These are phyloP conservation scores for Boletus sp. DNA, from an alignment of 768 basidiomycete genomes.

Conservation along the genomic window DNA sequence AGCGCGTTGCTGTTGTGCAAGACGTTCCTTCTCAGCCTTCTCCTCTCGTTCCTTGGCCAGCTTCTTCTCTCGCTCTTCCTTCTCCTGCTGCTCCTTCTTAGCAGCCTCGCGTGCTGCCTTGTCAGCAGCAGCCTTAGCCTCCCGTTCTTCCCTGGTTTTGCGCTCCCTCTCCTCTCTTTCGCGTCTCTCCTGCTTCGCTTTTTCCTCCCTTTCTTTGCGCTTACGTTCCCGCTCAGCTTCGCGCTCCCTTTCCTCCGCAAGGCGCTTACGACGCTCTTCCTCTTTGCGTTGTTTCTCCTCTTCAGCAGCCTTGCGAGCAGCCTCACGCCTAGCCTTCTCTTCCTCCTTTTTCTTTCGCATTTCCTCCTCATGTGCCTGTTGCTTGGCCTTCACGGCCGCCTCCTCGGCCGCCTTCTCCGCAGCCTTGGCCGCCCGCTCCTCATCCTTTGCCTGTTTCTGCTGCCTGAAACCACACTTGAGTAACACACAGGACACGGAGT, in stretches of 20 bases:
- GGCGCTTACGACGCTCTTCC: constrained; percentile 75
- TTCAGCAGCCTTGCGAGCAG: constrained; percentile 68
- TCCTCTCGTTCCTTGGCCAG: constrained; percentile 62
- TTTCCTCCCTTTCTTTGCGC: constrained; percentile 73
- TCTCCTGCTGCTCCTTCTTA: constrained; percentile 48
- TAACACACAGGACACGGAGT: neutral
- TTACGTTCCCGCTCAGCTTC: constrained; percentile 74
- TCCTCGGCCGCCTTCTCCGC: constrained; percentile 88
- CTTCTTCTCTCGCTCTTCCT: constrained; percentile 66
- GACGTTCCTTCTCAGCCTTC: constrained; percentile 47
- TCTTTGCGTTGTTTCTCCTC: constrained; percentile 83
- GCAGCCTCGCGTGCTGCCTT: constrained; percentile 40
- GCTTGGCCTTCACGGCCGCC: constrained; percentile 71
- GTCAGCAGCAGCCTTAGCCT: constrained; percentile 51
- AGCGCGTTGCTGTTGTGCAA: too few species aligned
- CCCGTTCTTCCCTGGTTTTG: constrained; percentile 60
- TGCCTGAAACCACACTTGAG: constrained; percentile 45
- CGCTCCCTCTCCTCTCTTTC: constrained; percentile 64
- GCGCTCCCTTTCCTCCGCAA: constrained; percentile 76
- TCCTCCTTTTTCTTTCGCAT: constrained; percentile 80
- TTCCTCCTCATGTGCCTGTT: constrained; percentile 76
- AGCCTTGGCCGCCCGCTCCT: constrained; percentile 78
- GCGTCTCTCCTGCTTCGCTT: constrained; percentile 44
- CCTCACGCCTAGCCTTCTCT: constrained; percentile 76
- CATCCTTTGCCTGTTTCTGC: constrained; percentile 91